Conservation (phyloP, 331 rosid genomes). For the Quercus phellos region DNA sequence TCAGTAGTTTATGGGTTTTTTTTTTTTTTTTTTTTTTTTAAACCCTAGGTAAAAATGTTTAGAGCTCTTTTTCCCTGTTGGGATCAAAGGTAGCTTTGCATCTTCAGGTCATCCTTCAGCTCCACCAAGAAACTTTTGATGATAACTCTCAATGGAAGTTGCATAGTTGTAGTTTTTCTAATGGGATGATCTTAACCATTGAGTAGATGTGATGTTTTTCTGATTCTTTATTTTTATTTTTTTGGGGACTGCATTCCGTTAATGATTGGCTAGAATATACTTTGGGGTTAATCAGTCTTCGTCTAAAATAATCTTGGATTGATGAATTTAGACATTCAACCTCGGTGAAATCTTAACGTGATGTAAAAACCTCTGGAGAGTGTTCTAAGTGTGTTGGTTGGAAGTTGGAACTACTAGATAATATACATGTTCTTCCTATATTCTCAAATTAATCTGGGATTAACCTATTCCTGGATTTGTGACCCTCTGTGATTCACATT, state of each 20-base stretch:
- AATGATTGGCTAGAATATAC: background rate
- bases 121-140: slow-evolving; percentile 9
- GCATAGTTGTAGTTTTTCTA: slow-evolving; percentile 39
- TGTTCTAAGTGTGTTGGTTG: no score
- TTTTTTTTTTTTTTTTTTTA: background rate
- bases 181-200: slow-evolving; percentile 26
- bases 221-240: background rate
- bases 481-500: no score
- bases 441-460: no score
- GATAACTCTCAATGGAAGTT: slow-evolving; percentile 26
- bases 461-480: no score
- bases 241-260: background rate
- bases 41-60: slow-evolving; percentile 1
- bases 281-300: slow-evolving; percentile 2
- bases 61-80: slow-evolving; percentile 19
- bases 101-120: slow-evolving; percentile 24
- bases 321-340: background rate
- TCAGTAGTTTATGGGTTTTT: slow-evolving; percentile 8
- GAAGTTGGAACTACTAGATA: no score
- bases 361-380: no score
- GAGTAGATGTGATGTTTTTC: slow-evolving; percentile 21
- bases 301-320: slow-evolving; percentile 11
- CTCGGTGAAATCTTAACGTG: background rate
- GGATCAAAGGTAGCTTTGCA: slow-evolving; percentile 21
- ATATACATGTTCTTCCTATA: no score